Conservation (phyloP, 306 rosid species). For the Quillaja saponaria region DNA sequence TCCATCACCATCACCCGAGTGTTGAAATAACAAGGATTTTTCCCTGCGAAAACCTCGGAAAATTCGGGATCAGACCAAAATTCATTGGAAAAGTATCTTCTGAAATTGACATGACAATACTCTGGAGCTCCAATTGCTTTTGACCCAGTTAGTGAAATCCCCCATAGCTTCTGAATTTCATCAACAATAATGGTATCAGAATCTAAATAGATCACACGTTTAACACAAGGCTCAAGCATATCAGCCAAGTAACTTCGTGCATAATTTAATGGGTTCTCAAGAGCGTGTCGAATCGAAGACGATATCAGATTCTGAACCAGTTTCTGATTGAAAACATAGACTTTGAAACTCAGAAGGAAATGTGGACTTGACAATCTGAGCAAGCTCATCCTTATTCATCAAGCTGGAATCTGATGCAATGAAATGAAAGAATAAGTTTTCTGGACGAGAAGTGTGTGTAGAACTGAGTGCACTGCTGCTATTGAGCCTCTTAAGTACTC, state of each 20-base stretch:
- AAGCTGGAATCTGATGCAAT: slow-evolving; percentile 65
- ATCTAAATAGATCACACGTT: slow-evolving; percentile 79
- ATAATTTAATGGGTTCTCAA: slow-evolving; percentile 81
- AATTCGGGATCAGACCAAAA: slow-evolving; percentile 71
- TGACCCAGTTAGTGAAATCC: slow-evolving; percentile 42
- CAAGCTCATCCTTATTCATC: slow-evolving; percentile 33
- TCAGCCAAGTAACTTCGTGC: slow-evolving; percentile 85
- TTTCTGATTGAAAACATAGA: slow-evolving; percentile 50
- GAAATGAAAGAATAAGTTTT: slow-evolving; percentile 74
- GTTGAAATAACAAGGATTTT: slow-evolving; percentile 82
- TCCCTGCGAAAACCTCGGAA: slow-evolving; percentile 42
- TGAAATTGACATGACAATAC: slow-evolving; percentile 75
- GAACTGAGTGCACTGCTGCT: slow-evolving; percentile 81
- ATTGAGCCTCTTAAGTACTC: slow-evolving; percentile 76
- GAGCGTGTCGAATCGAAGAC: slow-evolving; percentile 72
- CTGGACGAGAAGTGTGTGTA: slow-evolving; percentile 80
- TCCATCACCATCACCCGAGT: slow-evolving; percentile 95
- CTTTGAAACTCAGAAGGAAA: slow-evolving; percentile 73
- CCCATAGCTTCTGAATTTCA: slow-evolving; percentile 69
- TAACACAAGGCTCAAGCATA: slow-evolving; percentile 67
- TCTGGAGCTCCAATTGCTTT: slow-evolving; percentile 82
- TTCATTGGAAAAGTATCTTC: slow-evolving; percentile 61
- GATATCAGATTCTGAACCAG: slow-evolving; percentile 65
- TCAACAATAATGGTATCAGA: slow-evolving; percentile 80
- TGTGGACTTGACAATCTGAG: slow-evolving; percentile 37